Conservation (phyloP, 2,329 filamentous ascomycete genomes). For the Scedosporium minutisporum region DNA sequence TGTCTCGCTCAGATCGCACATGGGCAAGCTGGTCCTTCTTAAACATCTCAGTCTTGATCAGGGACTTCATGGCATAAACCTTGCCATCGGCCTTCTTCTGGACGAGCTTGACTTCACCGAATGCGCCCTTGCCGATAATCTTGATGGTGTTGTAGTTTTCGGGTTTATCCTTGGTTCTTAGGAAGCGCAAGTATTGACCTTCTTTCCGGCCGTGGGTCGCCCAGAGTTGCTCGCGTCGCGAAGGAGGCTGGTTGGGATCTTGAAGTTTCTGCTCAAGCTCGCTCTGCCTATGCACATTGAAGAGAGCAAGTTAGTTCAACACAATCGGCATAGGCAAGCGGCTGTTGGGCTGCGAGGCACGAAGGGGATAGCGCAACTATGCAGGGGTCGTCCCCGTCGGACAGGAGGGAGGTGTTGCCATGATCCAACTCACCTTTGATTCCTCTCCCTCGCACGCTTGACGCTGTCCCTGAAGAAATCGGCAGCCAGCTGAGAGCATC, state of each 20-base stretch:
- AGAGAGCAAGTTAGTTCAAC: background rate
- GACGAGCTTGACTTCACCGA: slow-evolving; percentile 95
- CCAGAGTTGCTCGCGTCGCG: slow-evolving; percentile 75
- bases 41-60: slow-evolving; percentile 99
- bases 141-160: slow-evolving; percentile 95
- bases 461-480: slow-evolving; percentile 99
- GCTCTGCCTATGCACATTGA: slow-evolving; percentile 56
- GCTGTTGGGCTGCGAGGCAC: background rate
- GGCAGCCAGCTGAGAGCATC: slow-evolving; percentile 60
- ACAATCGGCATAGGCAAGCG: background rate
- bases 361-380: background rate
- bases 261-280: slow-evolving; percentile 81
- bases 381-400: too few relatives aligned
- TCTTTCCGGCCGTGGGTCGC: slow-evolving; percentile 79
- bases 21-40: slow-evolving; percentile 98
- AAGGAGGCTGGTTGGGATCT: slow-evolving; percentile 63
- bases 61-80: slow-evolving; percentile 95
- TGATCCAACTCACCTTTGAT: slow-evolving; percentile 58
- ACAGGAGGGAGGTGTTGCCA: background rate
- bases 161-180: slow-evolving; percentile 85
- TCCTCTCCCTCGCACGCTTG: slow-evolving; percentile 86
- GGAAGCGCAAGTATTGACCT: slow-evolving; percentile 84
- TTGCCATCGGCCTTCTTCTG: slow-evolving; percentile 94
- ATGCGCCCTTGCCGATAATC: slow-evolving; percentile 97
- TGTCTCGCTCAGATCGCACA: slow-evolving; percentile 94